Evolutionary conservation across 2,329 filamentous ascomycete genomes (phyloP).

Genomic region (Paraphoma sp.): DNA sequence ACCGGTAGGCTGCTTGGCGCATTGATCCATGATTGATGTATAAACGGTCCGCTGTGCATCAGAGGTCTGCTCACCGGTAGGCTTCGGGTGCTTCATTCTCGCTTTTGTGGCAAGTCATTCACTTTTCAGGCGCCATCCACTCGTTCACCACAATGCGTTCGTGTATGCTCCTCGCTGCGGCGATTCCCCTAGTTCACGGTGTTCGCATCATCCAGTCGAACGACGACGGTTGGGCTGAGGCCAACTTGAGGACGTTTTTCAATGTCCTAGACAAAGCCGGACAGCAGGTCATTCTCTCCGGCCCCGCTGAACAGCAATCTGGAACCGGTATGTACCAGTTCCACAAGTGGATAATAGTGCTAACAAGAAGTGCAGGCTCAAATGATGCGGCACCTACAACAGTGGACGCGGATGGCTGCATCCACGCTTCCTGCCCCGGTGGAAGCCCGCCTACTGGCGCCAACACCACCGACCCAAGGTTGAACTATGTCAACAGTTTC

Average conservation of each 20-base stretch:
- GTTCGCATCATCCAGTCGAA: constrained; percentile 64
- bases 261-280: constrained; percentile 61
- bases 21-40: neutral
- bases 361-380: constrained; percentile 55
- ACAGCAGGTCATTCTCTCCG: constrained; percentile 69
- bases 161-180: constrained; percentile 29
- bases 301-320: constrained; percentile 70
- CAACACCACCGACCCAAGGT: constrained; percentile 63
- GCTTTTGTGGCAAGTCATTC: constrained; percentile 1
- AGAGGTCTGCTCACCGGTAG: neutral
- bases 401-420: constrained; percentile 59
- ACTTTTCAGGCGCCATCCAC: constrained; percentile 43
- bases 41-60: neutral
- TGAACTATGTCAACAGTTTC: constrained; percentile 77
- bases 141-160: constrained; percentile 31
- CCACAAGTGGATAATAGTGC: neutral
- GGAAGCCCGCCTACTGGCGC: constrained; percentile 63
- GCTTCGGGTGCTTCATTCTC: neutral
- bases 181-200: constrained; percentile 34
- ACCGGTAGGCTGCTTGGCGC: constrained; percentile 1
- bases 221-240: constrained; percentile 77
- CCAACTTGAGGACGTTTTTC: constrained; percentile 67
- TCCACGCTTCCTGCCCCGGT: constrained; percentile 67
- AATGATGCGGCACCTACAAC: constrained; percentile 55
- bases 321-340: constrained; percentile 58